These are phyloP conservation scores for Phoma sp. DNA, from an alignment of 2,329 filamentous ascomycete species.

Conservation along the genomic window DNA sequence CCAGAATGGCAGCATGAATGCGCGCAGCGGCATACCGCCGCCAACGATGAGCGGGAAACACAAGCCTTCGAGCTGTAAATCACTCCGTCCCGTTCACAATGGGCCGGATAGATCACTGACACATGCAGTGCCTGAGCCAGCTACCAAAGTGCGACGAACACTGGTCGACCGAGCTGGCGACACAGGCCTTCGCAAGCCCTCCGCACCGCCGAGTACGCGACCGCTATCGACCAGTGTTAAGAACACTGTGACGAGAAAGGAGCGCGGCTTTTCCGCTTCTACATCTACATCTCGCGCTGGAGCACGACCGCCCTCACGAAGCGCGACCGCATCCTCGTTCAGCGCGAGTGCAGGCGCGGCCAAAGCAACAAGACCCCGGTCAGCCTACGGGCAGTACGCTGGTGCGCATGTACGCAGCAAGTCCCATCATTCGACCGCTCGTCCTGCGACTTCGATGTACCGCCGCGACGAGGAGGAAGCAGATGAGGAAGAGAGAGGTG, in stretches of 20 bases:
- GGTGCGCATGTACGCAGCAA: constrained; percentile 53
- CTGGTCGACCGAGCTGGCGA: constrained; percentile 56
- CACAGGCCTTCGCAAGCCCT: constrained; percentile 49
- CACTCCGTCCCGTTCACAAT: constrained; percentile 17
- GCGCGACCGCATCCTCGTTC: constrained; percentile 56
- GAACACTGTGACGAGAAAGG: constrained; percentile 52
- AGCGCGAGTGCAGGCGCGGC: constrained; percentile 61
- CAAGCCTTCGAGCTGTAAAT: constrained; percentile 57
- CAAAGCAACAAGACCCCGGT: constrained; percentile 58
- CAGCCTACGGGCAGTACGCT: constrained; percentile 49
- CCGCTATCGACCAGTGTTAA: constrained; percentile 52
- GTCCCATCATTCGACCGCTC: constrained; percentile 51
- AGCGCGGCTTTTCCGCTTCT: constrained; percentile 43
- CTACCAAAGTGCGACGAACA: constrained; percentile 57
- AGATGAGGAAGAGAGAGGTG: constrained; percentile 53
- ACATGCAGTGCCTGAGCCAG: constrained; percentile 53
- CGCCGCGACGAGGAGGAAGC: constrained; percentile 51
- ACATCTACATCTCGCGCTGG: constrained; percentile 46
- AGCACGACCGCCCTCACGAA: constrained; percentile 51
- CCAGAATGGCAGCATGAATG: constrained; percentile 60
- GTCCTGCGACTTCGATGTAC: constrained; percentile 49
- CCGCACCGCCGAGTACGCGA: constrained; percentile 52
- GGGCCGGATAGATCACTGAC: constrained; percentile 26
- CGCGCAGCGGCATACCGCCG: constrained; percentile 56
- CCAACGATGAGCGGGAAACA: constrained; percentile 56